Base-by-base conservation (phyloP, 345 rosid species). In the Eucalyptus caleyi region DNA sequence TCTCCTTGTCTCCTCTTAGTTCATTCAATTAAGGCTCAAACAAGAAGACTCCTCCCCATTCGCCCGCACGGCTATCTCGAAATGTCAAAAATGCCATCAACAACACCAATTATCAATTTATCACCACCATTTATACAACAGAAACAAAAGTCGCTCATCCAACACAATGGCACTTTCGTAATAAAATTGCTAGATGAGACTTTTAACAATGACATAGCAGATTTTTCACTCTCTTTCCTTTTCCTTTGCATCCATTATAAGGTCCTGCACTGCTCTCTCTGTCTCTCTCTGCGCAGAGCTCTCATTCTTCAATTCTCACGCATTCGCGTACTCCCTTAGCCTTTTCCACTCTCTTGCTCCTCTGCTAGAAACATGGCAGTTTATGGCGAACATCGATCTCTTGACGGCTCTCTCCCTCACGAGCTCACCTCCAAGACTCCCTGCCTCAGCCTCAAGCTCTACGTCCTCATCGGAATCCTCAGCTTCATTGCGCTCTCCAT, bases 401-500 rank as follows among this genome's bases (percentile, higher is more conserved):
- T 27, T n/a, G 8, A 60, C 16, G 16, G 32, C 32, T 27, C 8
- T 12, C 67, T 60, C 67, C 67, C 67, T 27, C 67, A 27, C 0
- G 67, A 60, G 67, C 67, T 60, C 67, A 27, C 32, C 50, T 91
- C 95, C 7, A 93, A 91, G 82, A 89, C 96, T 11, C 80, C 94
- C 27, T 65, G 96, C 88, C 92, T 94, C 62, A 93, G 93, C 11
- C 93, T 97, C 42, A 95, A 93, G 56, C 93, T 96, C 60, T 94
- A 95, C 91, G 77, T 94, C 86, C 88, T 98, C 49, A 90, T 95
- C 90, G 94, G 94, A 37, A 91, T 96, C 59, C 77, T 94, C 85
- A 90, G 93, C 19, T 59, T 89, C 67, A 91, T 90, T 88, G 1
- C 91, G 2, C 80, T 95, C 16, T 45, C 93, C 67, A 87, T 92